A percentile compares a stretch with the other conserved stretches of the same genome.
Conservation (phyloP, 2,329 filamentous ascomycete species). For the Trichoderma sp. region DNA sequence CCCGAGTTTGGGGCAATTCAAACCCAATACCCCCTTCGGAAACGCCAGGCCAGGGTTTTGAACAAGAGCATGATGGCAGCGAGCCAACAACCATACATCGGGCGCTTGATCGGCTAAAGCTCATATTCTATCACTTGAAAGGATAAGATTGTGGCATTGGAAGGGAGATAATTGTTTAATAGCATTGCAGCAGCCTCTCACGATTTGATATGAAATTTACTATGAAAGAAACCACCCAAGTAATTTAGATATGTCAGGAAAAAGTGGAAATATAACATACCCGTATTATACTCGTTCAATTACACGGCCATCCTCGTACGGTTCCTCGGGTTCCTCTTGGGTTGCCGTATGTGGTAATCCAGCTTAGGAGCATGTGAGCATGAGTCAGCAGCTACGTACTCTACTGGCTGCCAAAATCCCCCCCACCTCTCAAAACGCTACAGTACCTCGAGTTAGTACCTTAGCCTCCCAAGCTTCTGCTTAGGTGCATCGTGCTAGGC, state of each 20-base stretch:
- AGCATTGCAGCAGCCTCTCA: neutral
- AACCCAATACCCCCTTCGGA: neutral
- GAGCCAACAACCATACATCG: neutral
- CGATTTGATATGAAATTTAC: neutral
- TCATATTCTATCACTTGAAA: neutral
- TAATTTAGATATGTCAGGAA: neutral
- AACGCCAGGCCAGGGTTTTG: neutral
- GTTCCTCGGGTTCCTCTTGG: no score
- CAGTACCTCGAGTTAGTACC: no score
- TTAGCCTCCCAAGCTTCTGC: neutral
- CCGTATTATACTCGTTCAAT: neutral
- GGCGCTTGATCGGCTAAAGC: neutral
- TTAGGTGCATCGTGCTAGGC: neutral
- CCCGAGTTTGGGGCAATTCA: conserved; percentile 4
- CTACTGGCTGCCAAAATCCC: neutral
- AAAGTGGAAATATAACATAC: neutral
- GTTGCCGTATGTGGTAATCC: neutral
- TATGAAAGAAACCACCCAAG: neutral
- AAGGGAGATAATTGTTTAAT: neutral
- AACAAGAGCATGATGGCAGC: neutral
- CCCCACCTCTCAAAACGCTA: neutral
- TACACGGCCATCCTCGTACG: neutral
- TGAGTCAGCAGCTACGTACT: neutral
- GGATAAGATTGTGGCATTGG: neutral
- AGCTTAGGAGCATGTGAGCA: neutral